These are phyloP conservation scores for Rosa lucieae DNA, from an alignment of 306 rosid genomes.

Conservation along the genomic window DNA sequence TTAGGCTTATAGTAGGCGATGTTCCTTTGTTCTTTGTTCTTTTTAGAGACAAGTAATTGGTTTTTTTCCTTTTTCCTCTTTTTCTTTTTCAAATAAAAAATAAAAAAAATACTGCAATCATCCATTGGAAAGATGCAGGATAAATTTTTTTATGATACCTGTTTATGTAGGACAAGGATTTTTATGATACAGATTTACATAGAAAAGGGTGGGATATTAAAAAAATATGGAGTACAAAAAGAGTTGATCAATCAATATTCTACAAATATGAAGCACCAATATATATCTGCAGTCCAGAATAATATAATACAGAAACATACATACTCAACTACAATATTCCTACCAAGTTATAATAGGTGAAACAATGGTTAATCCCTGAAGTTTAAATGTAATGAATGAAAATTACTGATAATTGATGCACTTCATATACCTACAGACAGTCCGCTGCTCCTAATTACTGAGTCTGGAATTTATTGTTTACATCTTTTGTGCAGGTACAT, in stretches of 20 bases:
- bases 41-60: background rate
- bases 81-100: no score
- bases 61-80: no score
- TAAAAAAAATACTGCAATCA: background rate
- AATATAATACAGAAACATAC: no score
- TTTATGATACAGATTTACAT: background rate
- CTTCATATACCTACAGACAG: background rate
- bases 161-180: background rate
- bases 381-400: background rate
- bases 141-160: background rate
- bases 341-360: background rate
- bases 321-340: background rate
- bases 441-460: background rate
- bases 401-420: background rate
- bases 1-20: background rate
- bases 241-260: background rate
- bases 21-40: background rate
- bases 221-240: background rate
- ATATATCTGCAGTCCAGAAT: background rate
- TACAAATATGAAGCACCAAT: background rate
- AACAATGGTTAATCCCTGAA: background rate
- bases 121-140: background rate
- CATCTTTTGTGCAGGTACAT: conserved; percentile 59
- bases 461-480: conserved; percentile 15
- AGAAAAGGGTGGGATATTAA: background rate